phyloP scores from a whole-genome alignment of 208 protist genomes.

The Acanthamoeba healyi region DNA sequence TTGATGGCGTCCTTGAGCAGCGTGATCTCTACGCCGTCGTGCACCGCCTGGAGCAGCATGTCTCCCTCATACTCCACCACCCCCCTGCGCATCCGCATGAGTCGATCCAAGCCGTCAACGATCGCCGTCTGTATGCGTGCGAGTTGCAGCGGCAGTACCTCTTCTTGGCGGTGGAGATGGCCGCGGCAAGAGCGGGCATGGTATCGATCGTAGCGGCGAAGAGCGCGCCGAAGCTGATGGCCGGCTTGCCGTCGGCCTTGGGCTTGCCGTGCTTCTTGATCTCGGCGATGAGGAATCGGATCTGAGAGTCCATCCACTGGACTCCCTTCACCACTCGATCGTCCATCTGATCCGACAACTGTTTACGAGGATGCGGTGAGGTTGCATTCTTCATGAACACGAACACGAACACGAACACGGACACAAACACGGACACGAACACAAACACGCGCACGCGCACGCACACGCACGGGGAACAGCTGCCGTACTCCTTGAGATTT shows the following conservation, averaged over 20 bases:
- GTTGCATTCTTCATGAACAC: too few relatives aligned
- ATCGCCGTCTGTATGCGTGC: too few relatives aligned
- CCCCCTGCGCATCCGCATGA: too few relatives aligned
- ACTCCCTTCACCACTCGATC: slow-evolving; percentile 69
- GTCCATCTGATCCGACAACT: slow-evolving; percentile 52
- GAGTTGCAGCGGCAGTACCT: not conserved
- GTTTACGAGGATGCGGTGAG: too few relatives aligned
- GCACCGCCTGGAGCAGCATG: slow-evolving; percentile 63
- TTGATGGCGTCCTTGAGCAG: slow-evolving; percentile 68
- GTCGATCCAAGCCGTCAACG: not conserved
- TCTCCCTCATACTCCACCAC: slow-evolving; percentile 55
- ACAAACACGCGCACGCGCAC: not conserved
- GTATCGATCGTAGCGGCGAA: slow-evolving; percentile 51
- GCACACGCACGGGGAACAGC: too few relatives aligned
- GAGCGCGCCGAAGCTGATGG: slow-evolving; percentile 37
- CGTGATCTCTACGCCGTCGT: slow-evolving; percentile 39
- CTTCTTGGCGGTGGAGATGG: slow-evolving; percentile 70
- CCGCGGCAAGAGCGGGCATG: slow-evolving; percentile 58
- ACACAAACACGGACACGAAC: too few relatives aligned
- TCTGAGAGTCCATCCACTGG: slow-evolving; percentile 73
- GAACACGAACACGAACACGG: too few relatives aligned
- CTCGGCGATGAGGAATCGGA: slow-evolving; percentile 58
- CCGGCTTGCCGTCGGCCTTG: not conserved
- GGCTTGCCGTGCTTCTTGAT: slow-evolving; percentile 40
- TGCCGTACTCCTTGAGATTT: slow-evolving; percentile 43